Evolutionary conservation across 1,284 basidiomycete species (phyloP).

Genomic region (Neolentinus lepideus): DNA sequence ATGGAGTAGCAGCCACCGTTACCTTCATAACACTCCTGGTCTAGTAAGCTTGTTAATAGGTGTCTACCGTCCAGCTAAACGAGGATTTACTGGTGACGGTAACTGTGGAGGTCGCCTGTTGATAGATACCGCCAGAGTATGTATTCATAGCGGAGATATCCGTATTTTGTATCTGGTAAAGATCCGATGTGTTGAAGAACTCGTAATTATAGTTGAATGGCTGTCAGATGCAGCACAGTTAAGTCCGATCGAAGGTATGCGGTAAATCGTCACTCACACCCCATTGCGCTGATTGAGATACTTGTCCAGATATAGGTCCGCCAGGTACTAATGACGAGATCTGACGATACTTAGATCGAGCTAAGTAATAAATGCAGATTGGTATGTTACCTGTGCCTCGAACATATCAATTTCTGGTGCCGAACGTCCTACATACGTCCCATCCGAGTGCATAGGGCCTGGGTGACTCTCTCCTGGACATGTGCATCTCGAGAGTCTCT

Average conservation of each 20-base stretch:
- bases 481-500: slow-evolving; percentile 71
- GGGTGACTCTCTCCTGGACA: slow-evolving; percentile 66
- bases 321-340: slow-evolving; percentile 30
- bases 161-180: slow-evolving; percentile 39
- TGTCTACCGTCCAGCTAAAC: neutral
- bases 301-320: slow-evolving; percentile 32
- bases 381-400: slow-evolving; percentile 47
- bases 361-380: neutral
- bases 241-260: slow-evolving; percentile 16
- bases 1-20: slow-evolving; percentile 33
- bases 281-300: slow-evolving; percentile 61
- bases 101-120: slow-evolving; percentile 56
- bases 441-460: slow-evolving; percentile 48
- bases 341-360: no score
- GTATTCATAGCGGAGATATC: slow-evolving; percentile 36
- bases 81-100: slow-evolving; percentile 11
- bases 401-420: slow-evolving; percentile 78
- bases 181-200: slow-evolving; percentile 42
- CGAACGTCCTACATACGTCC: slow-evolving; percentile 63
- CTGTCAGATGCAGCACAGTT: slow-evolving; percentile 24
- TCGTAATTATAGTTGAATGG: slow-evolving; percentile 55
- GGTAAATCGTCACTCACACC: slow-evolving; percentile 32
- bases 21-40: slow-evolving; percentile 47
- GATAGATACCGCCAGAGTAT: slow-evolving; percentile 49
- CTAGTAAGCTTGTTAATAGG: slow-evolving; percentile 7